Evolutionary conservation across 371 early-diverging fungal species (phyloP).

Genomic region (Mortierella sp.): DNA sequence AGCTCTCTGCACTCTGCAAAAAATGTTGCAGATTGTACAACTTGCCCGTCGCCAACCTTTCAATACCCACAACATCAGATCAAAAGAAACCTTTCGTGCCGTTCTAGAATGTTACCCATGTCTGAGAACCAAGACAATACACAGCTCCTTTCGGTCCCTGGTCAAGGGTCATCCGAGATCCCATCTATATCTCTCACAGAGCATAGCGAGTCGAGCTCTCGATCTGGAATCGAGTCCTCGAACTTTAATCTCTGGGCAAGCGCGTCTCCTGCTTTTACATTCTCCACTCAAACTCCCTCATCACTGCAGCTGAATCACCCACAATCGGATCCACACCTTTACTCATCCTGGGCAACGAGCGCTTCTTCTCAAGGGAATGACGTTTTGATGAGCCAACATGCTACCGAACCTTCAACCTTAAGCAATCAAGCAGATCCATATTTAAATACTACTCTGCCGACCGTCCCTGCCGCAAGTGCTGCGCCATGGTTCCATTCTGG

Average conservation of each 20-base stretch:
- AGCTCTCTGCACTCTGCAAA: constrained; percentile 25
- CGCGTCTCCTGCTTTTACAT: constrained; percentile 5
- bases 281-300: constrained; percentile 2
- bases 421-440: not conserved
- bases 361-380: not conserved
- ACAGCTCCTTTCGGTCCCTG: constrained; percentile 9
- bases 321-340: constrained; percentile 11
- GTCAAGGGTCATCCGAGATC: constrained; percentile 1
- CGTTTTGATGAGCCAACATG: not conserved
- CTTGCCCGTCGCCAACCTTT: constrained; percentile 24
- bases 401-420: not conserved
- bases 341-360: constrained; percentile 28
- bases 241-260: not conserved
- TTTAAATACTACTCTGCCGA: not conserved
- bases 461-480: constrained; percentile 7
- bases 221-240: constrained; percentile 22
- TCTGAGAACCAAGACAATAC: constrained; percentile 16
- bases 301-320: constrained; percentile 1
- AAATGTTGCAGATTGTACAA: constrained; percentile 14
- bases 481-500: constrained; percentile 9
- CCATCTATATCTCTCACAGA: constrained; percentile 12
- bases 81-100: constrained; percentile 2
- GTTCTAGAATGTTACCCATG: constrained; percentile 23
- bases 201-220: constrained; percentile 1
- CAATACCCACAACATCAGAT: constrained; percentile 10